Evolutionary conservation across 306 rosid species (phyloP).

Genomic region (Astragalus glycyphyllos): DNA sequence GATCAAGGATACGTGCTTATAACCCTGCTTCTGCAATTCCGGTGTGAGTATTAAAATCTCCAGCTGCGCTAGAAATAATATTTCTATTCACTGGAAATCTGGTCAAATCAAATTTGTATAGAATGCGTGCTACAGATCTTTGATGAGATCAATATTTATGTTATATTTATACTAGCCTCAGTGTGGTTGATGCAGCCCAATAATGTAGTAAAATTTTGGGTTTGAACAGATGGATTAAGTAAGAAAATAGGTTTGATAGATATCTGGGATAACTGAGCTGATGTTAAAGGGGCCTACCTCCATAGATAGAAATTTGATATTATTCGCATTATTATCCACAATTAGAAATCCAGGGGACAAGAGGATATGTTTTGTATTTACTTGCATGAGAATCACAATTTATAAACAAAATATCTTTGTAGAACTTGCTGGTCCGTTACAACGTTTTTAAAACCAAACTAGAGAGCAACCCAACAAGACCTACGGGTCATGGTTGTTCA

Average conservation of each 20-base stretch:
- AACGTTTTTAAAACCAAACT: too few relatives aligned
- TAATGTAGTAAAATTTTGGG: background rate
- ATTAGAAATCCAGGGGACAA: background rate
- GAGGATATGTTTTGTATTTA: slow-evolving; percentile 1
- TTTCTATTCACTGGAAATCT: background rate
- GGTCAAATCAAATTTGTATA: background rate
- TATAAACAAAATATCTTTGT: background rate
- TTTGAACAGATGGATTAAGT: background rate
- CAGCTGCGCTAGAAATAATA: slow-evolving; percentile 5
- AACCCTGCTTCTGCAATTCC: background rate
- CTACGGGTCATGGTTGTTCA: too few relatives aligned
- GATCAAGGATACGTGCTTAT: slow-evolving; percentile 12
- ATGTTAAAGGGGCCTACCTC: slow-evolving; percentile 7
- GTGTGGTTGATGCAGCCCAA: background rate
- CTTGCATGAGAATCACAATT: slow-evolving; percentile 13
- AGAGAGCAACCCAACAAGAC: too few relatives aligned
- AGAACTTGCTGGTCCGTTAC: slow-evolving; percentile 24
- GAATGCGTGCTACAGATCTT: background rate
- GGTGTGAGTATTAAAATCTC: background rate
- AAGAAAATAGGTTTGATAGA: background rate
- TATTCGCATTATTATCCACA: background rate
- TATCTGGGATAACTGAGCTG: background rate
- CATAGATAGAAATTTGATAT: background rate
- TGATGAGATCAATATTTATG: background rate
- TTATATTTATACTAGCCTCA: background rate